Conservation (phyloP, 148 eudicot species). For the Rhododendron griersonianum region DNA sequence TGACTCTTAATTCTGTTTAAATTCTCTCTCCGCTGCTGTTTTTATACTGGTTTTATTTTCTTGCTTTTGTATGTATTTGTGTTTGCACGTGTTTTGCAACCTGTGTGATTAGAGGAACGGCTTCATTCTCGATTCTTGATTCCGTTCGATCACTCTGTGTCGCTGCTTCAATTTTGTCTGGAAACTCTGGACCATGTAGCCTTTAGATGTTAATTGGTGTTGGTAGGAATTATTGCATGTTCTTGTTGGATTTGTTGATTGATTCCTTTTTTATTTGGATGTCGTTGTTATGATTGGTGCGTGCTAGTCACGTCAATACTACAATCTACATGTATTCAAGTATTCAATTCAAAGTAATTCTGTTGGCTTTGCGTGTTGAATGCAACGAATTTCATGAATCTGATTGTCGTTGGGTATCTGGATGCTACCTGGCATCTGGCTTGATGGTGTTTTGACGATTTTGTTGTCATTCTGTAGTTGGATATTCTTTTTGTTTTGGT, state of each 20-base stretch:
- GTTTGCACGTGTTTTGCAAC: background rate
- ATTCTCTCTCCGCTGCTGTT: background rate
- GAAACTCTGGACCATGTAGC: background rate
- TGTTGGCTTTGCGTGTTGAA: background rate
- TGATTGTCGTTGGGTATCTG: background rate
- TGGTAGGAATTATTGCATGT: background rate
- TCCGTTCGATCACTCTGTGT: background rate
- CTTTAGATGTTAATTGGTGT: background rate
- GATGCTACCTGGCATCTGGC: background rate
- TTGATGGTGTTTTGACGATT: background rate
- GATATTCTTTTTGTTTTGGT: background rate
- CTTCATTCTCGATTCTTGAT: background rate
- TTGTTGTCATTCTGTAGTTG: background rate
- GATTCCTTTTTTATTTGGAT: background rate
- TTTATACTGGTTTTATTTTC: background rate
- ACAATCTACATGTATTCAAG: background rate
- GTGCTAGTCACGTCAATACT: background rate
- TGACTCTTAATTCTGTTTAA: slow-evolving; percentile 1
- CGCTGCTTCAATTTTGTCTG: background rate
- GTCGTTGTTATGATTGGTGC: background rate
- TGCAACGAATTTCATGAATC: background rate
- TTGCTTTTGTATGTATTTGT: background rate
- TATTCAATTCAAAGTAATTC: background rate
- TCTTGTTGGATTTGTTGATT: background rate
- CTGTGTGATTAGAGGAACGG: background rate